Evolutionary conservation across 2,329 filamentous ascomycete species (phyloP).

Genomic region (Ilyonectria robusta): DNA sequence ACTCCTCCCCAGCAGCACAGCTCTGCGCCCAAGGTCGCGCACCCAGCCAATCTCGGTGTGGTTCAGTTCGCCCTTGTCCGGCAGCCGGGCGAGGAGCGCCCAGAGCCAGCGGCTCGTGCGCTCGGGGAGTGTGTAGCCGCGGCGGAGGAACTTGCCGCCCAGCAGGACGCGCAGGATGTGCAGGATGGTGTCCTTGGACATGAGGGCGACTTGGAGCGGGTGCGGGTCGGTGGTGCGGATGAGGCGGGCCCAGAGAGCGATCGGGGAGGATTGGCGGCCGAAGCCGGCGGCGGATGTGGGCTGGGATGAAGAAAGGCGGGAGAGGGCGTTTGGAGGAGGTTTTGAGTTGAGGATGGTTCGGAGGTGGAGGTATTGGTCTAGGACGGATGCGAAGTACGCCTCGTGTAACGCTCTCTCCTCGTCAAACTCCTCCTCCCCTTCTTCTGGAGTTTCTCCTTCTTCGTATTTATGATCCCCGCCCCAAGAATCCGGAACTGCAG

Average conservation of each 20-base stretch:
- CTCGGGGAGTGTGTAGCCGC: conserved; percentile 71
- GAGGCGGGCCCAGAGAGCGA: conserved; percentile 66
- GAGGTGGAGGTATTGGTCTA: conserved; percentile 75
- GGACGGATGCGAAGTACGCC: conserved; percentile 78
- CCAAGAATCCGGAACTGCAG: conserved; percentile 67
- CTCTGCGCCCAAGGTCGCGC: conserved; percentile 84
- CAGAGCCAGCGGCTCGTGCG: conserved; percentile 87
- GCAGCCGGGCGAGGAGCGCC: conserved; percentile 83
- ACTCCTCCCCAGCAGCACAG: conserved; percentile 72
- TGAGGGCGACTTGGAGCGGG: conserved; percentile 72
- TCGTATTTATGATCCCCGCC: conserved; percentile 49
- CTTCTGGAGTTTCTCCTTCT: conserved; percentile 45
- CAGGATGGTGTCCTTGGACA: conserved; percentile 77
- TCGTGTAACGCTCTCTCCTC: conserved; percentile 65
- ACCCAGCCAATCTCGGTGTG: conserved; percentile 83
- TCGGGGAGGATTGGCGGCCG: conserved; percentile 64
- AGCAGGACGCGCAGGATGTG: conserved; percentile 77
- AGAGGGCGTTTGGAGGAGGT: conserved; percentile 67
- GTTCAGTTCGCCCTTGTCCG: conserved; percentile 80
- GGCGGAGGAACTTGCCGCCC: conserved; percentile 73
- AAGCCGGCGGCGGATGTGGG: conserved; percentile 69
- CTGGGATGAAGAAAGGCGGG: conserved; percentile 67
- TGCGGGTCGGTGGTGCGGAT: conserved; percentile 69
- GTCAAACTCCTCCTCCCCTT: conserved; percentile 41
- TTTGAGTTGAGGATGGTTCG: conserved; percentile 71